These are phyloP conservation scores for Casaregolazyma lundiana DNA, from an alignment of 1,139 yeast species.

Conservation along the genomic window DNA sequence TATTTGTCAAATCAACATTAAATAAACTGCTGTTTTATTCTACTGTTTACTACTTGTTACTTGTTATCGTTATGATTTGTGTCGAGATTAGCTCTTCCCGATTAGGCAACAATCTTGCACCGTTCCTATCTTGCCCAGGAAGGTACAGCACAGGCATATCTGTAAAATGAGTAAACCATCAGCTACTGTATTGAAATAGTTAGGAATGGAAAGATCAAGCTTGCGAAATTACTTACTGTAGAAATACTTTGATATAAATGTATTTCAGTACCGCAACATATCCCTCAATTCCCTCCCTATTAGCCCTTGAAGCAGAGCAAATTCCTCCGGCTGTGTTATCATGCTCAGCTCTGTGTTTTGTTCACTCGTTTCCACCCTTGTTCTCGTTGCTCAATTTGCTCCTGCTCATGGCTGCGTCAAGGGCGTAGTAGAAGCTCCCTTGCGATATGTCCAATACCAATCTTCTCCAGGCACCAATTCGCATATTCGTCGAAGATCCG, in stretches of 20 bases:
- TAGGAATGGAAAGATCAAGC: background rate
- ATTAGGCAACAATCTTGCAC: conserved; percentile 1
- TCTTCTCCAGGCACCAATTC: conserved; percentile 1
- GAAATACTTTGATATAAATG: background rate
- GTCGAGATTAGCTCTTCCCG: background rate
- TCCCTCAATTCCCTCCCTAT: too few species aligned
- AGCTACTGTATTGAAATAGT: background rate
- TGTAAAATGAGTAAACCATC: background rate
- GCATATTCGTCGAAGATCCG: conserved; percentile 6
- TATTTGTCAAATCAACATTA: background rate
- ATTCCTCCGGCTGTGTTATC: background rate
- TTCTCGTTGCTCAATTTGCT: background rate
- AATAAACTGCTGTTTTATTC: background rate
- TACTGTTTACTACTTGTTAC: background rate
- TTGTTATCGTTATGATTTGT: too few species aligned
- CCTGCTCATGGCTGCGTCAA: background rate
- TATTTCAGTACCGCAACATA: too few species aligned
- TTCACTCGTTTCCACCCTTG: background rate
- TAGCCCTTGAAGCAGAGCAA: background rate
- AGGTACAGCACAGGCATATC: background rate
- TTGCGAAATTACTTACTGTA: background rate
- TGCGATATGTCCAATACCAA: conserved; percentile 15
- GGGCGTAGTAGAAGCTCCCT: conserved; percentile 15
- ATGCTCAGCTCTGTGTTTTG: background rate
- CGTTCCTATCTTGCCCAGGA: background rate